phyloP scores from a whole-genome alignment of 2,329 filamentous ascomycete species.

The Aspergillus eucalypticola region DNA sequence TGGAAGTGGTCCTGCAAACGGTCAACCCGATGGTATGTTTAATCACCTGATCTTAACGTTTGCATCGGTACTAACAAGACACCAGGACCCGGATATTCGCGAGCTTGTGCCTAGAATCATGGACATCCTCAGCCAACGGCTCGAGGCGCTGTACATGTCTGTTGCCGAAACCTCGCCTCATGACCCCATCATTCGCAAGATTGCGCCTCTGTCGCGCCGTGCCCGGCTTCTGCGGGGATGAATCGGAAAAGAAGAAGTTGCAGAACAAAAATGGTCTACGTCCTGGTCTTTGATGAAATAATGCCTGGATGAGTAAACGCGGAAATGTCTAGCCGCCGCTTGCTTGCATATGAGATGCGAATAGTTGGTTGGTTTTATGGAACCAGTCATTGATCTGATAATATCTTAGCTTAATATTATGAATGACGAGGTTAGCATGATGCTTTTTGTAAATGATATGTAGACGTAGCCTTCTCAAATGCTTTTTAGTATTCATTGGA shows the following conservation, averaged over 20 bases:
- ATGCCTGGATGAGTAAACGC: conserved; percentile 2
- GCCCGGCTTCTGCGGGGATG: conserved; percentile 39
- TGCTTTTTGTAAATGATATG: not conserved
- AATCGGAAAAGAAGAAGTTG: not conserved
- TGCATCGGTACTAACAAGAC: conserved; percentile 9
- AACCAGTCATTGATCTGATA: not conserved
- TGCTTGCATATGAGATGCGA: not conserved
- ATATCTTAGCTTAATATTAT: not conserved
- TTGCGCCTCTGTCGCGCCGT: conserved; percentile 49
- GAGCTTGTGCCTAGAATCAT: conserved; percentile 62
- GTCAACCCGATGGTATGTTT: conserved; percentile 56
- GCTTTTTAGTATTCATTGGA: too few relatives aligned
- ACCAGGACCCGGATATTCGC: conserved; percentile 54
- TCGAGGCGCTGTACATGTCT: conserved; percentile 59
- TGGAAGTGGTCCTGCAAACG: conserved; percentile 55
- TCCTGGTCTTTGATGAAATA: conserved; percentile 3
- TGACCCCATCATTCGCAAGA: conserved; percentile 54
- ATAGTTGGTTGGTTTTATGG: not conserved
- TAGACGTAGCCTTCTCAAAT: not conserved
- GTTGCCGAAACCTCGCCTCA: conserved; percentile 55
- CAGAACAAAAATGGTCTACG: not conserved
- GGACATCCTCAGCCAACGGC: conserved; percentile 58
- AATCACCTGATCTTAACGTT: not conserved
- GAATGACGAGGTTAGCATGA: not conserved
- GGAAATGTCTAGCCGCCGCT: not conserved